A percentile compares a stretch with the other conserved stretches of the same genome.
These are phyloP conservation scores for Neonectria punicea DNA, from an alignment of 2,329 filamentous ascomycete genomes.

Conservation along the genomic window DNA sequence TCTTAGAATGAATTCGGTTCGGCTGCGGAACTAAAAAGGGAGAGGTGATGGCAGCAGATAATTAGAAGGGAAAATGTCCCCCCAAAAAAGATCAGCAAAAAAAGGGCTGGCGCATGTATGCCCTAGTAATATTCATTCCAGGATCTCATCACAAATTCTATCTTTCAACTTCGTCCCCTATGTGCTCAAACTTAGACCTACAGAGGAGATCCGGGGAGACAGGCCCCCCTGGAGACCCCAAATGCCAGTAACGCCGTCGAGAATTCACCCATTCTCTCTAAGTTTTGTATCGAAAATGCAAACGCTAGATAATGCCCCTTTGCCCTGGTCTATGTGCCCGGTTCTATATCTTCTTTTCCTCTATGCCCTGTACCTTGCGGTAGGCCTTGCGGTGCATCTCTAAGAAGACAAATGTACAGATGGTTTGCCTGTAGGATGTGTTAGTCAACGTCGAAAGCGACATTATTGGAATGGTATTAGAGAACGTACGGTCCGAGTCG, in stretches of 20 bases:
- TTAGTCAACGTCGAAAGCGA: constrained; percentile 19
- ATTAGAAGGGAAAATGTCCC: constrained; percentile 5
- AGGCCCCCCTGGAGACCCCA: constrained; percentile 6
- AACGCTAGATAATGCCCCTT: constrained; percentile 39
- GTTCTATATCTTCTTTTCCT: constrained; percentile 42
- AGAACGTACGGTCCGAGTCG: constrained; percentile 69
- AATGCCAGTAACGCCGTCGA: constrained; percentile 38
- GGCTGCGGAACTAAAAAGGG: constrained; percentile 2
- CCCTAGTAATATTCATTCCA: constrained; percentile 9
- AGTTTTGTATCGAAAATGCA: constrained; percentile 27
- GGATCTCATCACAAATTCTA: neutral
- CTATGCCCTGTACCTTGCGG: constrained; percentile 60
- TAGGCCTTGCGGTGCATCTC: constrained; percentile 88
- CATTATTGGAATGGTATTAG: neutral
- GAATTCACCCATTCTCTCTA: constrained; percentile 31
- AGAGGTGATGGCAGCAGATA: neutral
- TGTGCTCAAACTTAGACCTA: constrained; percentile 14
- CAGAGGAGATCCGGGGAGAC: constrained; percentile 12
- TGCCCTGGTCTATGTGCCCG: constrained; percentile 31
- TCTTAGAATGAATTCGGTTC: constrained; percentile 40
- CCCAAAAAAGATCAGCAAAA: constrained; percentile 6
- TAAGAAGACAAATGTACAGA: constrained; percentile 86
- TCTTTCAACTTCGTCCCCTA: neutral
- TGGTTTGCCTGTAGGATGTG: constrained; percentile 71
- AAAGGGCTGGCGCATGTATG: constrained; percentile 13